phyloP scores from a whole-genome alignment of 2,329 filamentous ascomycete species.

The Rachicladosporium sp. region DNA sequence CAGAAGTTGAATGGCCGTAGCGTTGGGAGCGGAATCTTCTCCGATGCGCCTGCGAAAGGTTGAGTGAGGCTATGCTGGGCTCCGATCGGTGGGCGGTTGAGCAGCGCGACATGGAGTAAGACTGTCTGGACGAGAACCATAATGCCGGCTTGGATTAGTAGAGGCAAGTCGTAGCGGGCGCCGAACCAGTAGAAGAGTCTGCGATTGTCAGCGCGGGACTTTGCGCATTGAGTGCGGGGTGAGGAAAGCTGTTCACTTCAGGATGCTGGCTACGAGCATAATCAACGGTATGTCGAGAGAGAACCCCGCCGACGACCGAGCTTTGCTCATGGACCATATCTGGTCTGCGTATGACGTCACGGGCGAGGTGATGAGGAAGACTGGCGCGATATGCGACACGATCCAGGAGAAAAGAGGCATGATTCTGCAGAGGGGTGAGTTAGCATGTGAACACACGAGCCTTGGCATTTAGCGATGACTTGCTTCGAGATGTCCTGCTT shows the following conservation, averaged over 20 bases:
- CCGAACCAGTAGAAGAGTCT: conserved; percentile 57
- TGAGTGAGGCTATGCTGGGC: conserved; percentile 26
- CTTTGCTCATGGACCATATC: conserved; percentile 51
- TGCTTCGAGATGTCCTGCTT: too few relatives aligned
- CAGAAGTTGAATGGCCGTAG: conserved; percentile 63
- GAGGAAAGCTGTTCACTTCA: conserved; percentile 36
- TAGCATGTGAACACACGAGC: too few relatives aligned
- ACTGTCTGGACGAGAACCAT: conserved; percentile 48
- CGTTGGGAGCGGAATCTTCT: conserved; percentile 29
- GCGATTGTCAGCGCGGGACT: conserved; percentile 4
- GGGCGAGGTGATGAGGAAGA: conserved; percentile 46
- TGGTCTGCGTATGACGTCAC: conserved; percentile 56
- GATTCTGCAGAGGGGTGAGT: conserved; percentile 7
- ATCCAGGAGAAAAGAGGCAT: conserved; percentile 23
- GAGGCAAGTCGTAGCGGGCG: conserved; percentile 45
- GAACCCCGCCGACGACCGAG: conserved; percentile 49
- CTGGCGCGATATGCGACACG: conserved; percentile 24
- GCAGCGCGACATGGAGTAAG: conserved; percentile 48
- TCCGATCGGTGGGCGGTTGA: conserved; percentile 36
- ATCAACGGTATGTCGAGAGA: conserved; percentile 55
- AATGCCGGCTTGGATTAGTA: conserved; percentile 47
- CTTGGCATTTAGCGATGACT: too few relatives aligned
- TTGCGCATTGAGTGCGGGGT: conserved; percentile 1
- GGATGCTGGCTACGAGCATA: conserved; percentile 52
- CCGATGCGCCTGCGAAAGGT: conserved; percentile 49